Percentiles rank a stretch among this genome's conserved stretches.
Conservation (phyloP, 148 eudicot species). For the Fagopyrum homotropicum region DNA sequence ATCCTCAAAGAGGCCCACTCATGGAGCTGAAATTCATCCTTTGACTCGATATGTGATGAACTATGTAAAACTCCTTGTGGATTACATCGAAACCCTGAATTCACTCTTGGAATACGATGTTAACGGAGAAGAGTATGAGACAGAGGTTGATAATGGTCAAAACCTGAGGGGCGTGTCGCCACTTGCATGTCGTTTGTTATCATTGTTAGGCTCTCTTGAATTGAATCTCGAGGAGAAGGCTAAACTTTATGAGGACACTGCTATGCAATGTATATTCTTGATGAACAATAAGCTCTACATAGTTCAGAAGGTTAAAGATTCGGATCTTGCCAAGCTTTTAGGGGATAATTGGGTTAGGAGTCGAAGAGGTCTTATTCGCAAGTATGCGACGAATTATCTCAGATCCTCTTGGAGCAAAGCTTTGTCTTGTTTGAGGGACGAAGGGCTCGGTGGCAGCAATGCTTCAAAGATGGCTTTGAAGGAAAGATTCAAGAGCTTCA, state of each 20-base stretch:
- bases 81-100: conserved; percentile 64
- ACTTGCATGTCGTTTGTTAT: conserved; percentile 43
- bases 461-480: conserved; percentile 64
- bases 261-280: conserved; percentile 65
- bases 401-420: conserved; percentile 81
- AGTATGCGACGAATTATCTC: conserved; percentile 64
- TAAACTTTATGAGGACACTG: conserved; percentile 59
- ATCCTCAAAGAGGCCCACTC: conserved; percentile 44
- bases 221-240: conserved; percentile 79
- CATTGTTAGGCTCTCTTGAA: conserved; percentile 48
- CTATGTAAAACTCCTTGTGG: conserved; percentile 73
- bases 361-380: conserved; percentile 67
- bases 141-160: conserved; percentile 17
- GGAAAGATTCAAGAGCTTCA: conserved; percentile 86
- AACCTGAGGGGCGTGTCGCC: conserved; percentile 37
- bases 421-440: conserved; percentile 72
- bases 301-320: conserved; percentile 81
- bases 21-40: conserved; percentile 80
- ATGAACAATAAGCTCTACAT: conserved; percentile 88
- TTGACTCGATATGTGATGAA: conserved; percentile 87
- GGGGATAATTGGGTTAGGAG: conserved; percentile 85
- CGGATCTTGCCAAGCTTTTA: conserved; percentile 69
- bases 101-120: conserved; percentile 34
- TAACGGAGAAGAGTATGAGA: conserved; percentile 12
- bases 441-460: conserved; percentile 71